Evolutionary conservation across 805 yeast species (phyloP).

Genomic region (Wickerhamiella siamensis): DNA sequence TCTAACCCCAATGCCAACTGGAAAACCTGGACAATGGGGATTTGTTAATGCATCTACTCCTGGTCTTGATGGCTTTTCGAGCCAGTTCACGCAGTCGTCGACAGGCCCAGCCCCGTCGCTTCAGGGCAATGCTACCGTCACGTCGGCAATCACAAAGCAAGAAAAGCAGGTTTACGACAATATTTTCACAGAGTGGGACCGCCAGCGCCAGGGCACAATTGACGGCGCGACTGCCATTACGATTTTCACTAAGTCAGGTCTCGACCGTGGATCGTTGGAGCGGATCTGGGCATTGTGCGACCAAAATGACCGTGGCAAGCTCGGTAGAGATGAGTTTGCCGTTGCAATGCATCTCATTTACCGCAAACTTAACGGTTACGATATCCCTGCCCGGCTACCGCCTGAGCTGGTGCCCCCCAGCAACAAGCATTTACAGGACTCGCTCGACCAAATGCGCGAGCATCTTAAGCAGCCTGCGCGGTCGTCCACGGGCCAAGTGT

Average conservation of each 20-base stretch:
- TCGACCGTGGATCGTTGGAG: slow-evolving; percentile 72
- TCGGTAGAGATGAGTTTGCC: slow-evolving; percentile 82
- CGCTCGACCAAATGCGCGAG: slow-evolving; percentile 56
- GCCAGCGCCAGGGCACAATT: slow-evolving; percentile 47
- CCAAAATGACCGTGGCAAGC: slow-evolving; percentile 63
- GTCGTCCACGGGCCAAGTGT: slow-evolving; percentile 3
- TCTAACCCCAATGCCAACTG: slow-evolving; percentile 35
- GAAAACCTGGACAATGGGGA: slow-evolving; percentile 72
- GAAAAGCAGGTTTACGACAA: slow-evolving; percentile 78
- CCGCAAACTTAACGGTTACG: slow-evolving; percentile 75
- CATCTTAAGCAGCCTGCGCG: slow-evolving; percentile 25
- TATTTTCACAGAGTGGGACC: slow-evolving; percentile 81
- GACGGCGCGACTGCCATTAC: slow-evolving; percentile 73
- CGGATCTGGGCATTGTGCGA: slow-evolving; percentile 85
- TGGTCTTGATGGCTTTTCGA: slow-evolving; percentile 49
- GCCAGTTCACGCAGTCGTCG: slow-evolving; percentile 39
- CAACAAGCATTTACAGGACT: slow-evolving; percentile 54
- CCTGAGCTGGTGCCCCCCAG: slow-evolving; percentile 86
- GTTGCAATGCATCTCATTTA: slow-evolving; percentile 96
- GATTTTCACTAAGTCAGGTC: slow-evolving; percentile 82
- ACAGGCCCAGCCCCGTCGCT: slow-evolving; percentile 12
- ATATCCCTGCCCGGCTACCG: slow-evolving; percentile 70
- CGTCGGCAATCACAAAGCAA: slow-evolving; percentile 75
- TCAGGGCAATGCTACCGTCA: slow-evolving; percentile 35
- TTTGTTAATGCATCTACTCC: slow-evolving; percentile 60